Base-by-base conservation (phyloP, 2,329 filamentous ascomycete species). In the Claviceps africana region DNA sequence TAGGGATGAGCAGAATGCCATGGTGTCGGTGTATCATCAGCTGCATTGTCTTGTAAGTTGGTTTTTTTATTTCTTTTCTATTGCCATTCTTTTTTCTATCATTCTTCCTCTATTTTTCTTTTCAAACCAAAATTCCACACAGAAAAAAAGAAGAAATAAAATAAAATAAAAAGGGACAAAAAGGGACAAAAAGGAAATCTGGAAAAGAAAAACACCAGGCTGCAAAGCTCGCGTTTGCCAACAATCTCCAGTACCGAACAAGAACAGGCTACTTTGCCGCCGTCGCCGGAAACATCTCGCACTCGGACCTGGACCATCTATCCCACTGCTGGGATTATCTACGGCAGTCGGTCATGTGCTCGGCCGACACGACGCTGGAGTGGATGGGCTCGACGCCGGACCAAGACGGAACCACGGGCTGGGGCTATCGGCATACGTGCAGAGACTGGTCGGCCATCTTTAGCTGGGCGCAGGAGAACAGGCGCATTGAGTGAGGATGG, bases 401-500 rank as follows among this genome's bases (percentile, higher is more conserved):
- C 19, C 28, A 50, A 6, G 28, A 25, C 25, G 39, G 40, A 19
- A 37, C 48, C 11, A 44, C 48, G 5, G 48, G 48, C 11, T 50
- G 48, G 48, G 48, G 48, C 3, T 50, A 50, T 25, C 48, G 44
- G 21, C 48, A 50, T 28, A 50, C 22, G 11, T 50, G 48, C 19
- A 35, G 21, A 25, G 40, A 50, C 30, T 50, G 19, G 19, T 44
- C 40, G 11, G 48, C 40, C 19, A 9, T 45, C 2, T 50, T 19
- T 15, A 31, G 8, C 17, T 50, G 48, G 48, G 17, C 48, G 15
- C 15, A 37, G 7, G 30, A 44, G 2, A 43, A 50, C 11, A 25
- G 48, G 10, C 28, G 56, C 62, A 2, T 62, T 67, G 4, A 35
- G 15, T 37, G 70, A 70, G 30, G 25, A 44, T 11, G 22, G 21